Base-by-base conservation (phyloP, 139 green algal species). In the Picochlorum costavermella region DNA sequence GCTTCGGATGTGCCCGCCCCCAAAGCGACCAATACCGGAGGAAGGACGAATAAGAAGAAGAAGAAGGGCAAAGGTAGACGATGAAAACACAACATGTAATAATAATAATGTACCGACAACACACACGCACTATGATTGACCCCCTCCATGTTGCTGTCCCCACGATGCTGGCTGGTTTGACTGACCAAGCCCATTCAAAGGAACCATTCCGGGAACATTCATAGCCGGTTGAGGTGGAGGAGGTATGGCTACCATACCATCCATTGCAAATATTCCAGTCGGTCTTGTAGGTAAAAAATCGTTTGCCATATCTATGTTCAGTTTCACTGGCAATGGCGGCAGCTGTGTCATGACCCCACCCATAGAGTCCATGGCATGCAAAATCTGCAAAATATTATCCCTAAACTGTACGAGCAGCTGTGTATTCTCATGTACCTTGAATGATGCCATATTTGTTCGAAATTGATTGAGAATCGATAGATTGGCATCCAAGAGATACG, bases 351-450 rank as follows among this genome's bases (percentile, higher is more conserved):
- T 87, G 16, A 84, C 81, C 30, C 84, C 87, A 10, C 61, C 70
- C 60, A 88, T 83, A 28, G 12, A 60, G 25, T 70, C 75, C 78
- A 96, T 91, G 31, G 83, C 77, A n/a, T 81, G 68, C 17, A 91
- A 63, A 28, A 88, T 84, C 33, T 63, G 63, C 57, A 90, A 61
- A 31, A 96, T 81, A 81, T 92, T 95, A 70, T 95, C 89, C 13
- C 80, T 72, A 61, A 92, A 85, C 13, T 71, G 64, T 51, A 87
- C 64, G 49, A 96, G 72, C 62, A 96, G 78, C 63, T 89, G 78
- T 0, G 77, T 89, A 77, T 95, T 96, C 67, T 95, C 88, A 25
- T 78, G 67, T 45, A 95, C 80, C 71, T 78, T 76, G 56, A 75
- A 75, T 4, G 56, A 20, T 0, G 65, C 26, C 66, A 86, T 76